Base-by-base conservation (phyloP, 768 basidiomycete genomes). In the Pulveroboletus ravenelii region DNA sequence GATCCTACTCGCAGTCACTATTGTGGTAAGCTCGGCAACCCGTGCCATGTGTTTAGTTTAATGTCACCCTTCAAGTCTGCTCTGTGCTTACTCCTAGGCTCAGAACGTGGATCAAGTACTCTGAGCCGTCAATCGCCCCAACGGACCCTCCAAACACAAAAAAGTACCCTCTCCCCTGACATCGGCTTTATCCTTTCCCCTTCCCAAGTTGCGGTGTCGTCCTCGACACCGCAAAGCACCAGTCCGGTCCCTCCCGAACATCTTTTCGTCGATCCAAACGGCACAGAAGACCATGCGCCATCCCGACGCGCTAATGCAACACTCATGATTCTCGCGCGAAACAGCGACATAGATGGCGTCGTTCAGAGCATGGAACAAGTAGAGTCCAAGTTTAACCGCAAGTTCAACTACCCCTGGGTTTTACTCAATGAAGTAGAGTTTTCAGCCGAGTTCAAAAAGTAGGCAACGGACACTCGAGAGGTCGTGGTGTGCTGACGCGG, bases 361-460 rank as follows among this genome's bases (percentile, higher is more conserved):
- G 56, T 79, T 27, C 62, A 66, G 34, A 78, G 75, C 41, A 77
- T 84, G 44, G 74, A 77, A 56, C 73, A 76, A 52, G 64, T 84
- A 37, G 84, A 86, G 52, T 71, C 76, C 38, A 67, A 75, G 15
- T 85, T 84, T 58, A 86, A 86, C 61, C 64, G 72, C 36, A 74
- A 74, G 57, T 80, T 68, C 53, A 66, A 74, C 35, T 87, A 87
- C 56, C 80, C 82, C 5, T 85, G 78, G 69, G 75, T 82, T 12
- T 77, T 86, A 58, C 65, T 87, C 35, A 85, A 85, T 53, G 83
- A 87, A 6, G 79, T 70, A 50, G 71, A 73, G 1, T 85, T 85
- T 58, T 69, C 73, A 15, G 71, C 76, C 9, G 73, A 77, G 6
- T 84, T 85, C 69, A 80, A 74, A 58, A 63, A 62, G 72, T 73